These are phyloP conservation scores for Wickerhamiella sorbophila DNA, from an alignment of 805 yeast genomes.

Conservation along the genomic window DNA sequence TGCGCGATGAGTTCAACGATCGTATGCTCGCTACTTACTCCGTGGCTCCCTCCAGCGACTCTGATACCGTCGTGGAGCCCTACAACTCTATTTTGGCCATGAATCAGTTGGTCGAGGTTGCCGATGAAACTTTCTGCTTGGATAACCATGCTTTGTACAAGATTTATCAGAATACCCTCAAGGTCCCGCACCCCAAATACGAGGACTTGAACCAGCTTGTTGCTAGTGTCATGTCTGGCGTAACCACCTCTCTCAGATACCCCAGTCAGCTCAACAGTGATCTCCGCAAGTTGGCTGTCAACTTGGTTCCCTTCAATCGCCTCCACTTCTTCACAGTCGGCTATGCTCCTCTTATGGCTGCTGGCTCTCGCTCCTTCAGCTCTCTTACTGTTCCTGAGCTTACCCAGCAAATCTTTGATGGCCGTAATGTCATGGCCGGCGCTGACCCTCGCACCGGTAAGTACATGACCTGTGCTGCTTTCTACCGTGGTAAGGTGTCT, in stretches of 20 bases:
- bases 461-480: slow-evolving; percentile 84
- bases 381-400: slow-evolving; percentile 78
- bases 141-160: slow-evolving; percentile 89
- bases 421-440: slow-evolving; percentile 93
- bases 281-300: slow-evolving; percentile 83
- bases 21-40: slow-evolving; percentile 94
- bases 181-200: slow-evolving; percentile 65
- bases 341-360: slow-evolving; percentile 78
- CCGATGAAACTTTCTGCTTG: slow-evolving; percentile 89
- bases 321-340: slow-evolving; percentile 93
- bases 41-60: slow-evolving; percentile 78
- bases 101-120: slow-evolving; percentile 79
- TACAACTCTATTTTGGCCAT: slow-evolving; percentile 84
- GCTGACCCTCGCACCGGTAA: slow-evolving; percentile 83
- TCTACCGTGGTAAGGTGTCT: slow-evolving; percentile 86
- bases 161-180: slow-evolving; percentile 76
- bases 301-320: slow-evolving; percentile 89
- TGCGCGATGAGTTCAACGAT: slow-evolving; percentile 87
- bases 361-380: slow-evolving; percentile 69
- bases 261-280: slow-evolving; percentile 94
- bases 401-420: slow-evolving; percentile 85
- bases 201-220: slow-evolving; percentile 69
- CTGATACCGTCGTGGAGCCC: slow-evolving; percentile 91
- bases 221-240: slow-evolving; percentile 88
- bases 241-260: slow-evolving; percentile 83